Base-by-base conservation (phyloP, 306 rosid species). In the Cucurbita moschata region DNA sequence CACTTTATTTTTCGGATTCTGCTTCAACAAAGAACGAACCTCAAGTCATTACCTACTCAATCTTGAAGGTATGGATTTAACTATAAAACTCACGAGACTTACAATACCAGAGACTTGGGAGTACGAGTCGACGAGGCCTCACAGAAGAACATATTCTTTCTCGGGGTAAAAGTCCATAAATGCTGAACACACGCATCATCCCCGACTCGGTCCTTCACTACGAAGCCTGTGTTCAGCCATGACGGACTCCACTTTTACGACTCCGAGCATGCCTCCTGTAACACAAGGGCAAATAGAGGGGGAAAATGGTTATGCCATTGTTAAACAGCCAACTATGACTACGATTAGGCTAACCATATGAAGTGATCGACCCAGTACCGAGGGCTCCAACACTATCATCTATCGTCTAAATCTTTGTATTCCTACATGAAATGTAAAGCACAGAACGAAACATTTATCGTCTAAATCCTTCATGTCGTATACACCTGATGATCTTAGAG, bases 281-380 rank as follows among this genome's bases (percentile, higher is more conserved):
- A 87, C 99, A 95, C 97, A 95, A 95, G 97, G 93, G 91, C 96
- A 95, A 95, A 95, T 95, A 89, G 92, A 95, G 97, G 99, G 88
- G 96, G 92, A 86, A 91, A 94, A 89, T 89, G 96, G 86, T 91
- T 95, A 95, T 95, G 90, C 96, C 97, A 95, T 83, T 83, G 79
- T 91, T 90, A 91, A 91, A 91, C 87, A 86, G 84, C 88, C 87
- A 80, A 95, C 92, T 89, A 87, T 88, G 88, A 88, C 91, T 94
- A 91, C 82, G 84, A 91, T 85, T 94, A 92, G 71, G 81, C 97
- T 89, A 93, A 85, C 87, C 93, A 87, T 79, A 89, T 80, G 85
- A 84, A 78, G 87, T 86, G 86, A 88, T 81, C 92, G 82, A 78
- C 84, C 85, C 87, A 78, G 80, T 85, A 81, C 82, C 56, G 71